phyloP scores from a whole-genome alignment of 2,329 filamentous ascomycete species.

The Fusarium cicatricum region DNA sequence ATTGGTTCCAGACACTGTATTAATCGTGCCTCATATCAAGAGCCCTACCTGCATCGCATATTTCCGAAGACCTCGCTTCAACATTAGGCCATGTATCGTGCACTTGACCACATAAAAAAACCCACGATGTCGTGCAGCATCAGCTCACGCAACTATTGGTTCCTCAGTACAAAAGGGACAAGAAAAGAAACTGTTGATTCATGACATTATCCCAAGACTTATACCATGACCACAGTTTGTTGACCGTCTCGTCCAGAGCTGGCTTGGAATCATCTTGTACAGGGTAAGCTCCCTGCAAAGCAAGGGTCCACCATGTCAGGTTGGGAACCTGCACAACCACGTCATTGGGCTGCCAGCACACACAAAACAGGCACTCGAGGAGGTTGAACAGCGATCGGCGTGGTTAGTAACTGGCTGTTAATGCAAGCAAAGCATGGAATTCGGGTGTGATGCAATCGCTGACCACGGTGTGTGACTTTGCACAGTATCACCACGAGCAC shows the following conservation, averaged over 20 bases:
- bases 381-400: conserved; percentile 21
- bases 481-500: conserved; percentile 23
- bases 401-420: conserved; percentile 12
- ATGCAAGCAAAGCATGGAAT: conserved; percentile 3
- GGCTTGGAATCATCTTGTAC: background rate
- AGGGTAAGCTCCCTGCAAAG: conserved; percentile 8
- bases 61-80: no score
- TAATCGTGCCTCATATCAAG: no score
- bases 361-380: conserved; percentile 12
- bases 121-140: conserved; percentile 1
- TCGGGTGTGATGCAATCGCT: conserved; percentile 23
- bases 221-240: no score
- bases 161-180: background rate
- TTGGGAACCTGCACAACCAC: conserved; percentile 27
- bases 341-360: conserved; percentile 22
- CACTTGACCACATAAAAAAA: background rate
- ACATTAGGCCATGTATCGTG: no score
- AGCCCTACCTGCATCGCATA: no score
- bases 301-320: conserved; percentile 12
- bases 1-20: no score
- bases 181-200: background rate
- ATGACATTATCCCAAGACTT: no score
- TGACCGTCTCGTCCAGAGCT: no score
- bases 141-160: conserved; percentile 1
- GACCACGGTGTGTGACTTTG: conserved; percentile 12